Base-by-base conservation (phyloP, 2,329 filamentous ascomycete genomes). In the Cladosporium sp. region DNA sequence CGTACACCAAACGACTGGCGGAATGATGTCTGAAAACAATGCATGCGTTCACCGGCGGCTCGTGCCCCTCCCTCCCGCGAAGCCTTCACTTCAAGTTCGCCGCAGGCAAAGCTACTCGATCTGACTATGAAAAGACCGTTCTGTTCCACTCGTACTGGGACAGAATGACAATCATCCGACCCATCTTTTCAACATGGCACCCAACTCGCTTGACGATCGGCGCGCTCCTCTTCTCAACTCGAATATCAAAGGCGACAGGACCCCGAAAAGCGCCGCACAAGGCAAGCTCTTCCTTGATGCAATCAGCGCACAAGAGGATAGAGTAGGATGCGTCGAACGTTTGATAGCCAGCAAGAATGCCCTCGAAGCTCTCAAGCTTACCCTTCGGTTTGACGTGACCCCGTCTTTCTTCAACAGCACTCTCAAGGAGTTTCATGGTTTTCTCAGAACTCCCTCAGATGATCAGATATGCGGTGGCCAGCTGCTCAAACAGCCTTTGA, bases 391-490 rank as follows among this genome's bases (percentile, higher is more conserved):
- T 52, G 69, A 76, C 52, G 55, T 65, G 4, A 71, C 73, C 1
- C 40, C 58, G 6, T 40, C 51, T 1, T 80, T 80, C 58, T 59
- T 80, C 39, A 79, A 78, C 48, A 64, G 61, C 2, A 39, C 56
- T 30, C 62, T 63, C 5, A 54, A 64, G 4, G 38, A 54, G 3
- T 56, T 73, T 7, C 57, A 77, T 22, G 54, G 27, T 4, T 71
- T 71, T 48, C 53, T 77, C 1, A 62, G 68, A 0, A 65, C 73
- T 40, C 71, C 74, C 1, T 62, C 57, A 0, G 56, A 83, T 40
- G 79, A 78, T 53, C 65, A 71, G 22, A 58, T 82, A 2, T 75
- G 71, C 48, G 70, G 71, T 44, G 80, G 80, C 0, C 67, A 74
- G 11, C 70, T 80, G 34, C 65, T 83, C 2, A 65, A 68, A 24